Conservation (phyloP, 495 filamentous ascomycete genomes). For the Trichoderma asperelloides region DNA sequence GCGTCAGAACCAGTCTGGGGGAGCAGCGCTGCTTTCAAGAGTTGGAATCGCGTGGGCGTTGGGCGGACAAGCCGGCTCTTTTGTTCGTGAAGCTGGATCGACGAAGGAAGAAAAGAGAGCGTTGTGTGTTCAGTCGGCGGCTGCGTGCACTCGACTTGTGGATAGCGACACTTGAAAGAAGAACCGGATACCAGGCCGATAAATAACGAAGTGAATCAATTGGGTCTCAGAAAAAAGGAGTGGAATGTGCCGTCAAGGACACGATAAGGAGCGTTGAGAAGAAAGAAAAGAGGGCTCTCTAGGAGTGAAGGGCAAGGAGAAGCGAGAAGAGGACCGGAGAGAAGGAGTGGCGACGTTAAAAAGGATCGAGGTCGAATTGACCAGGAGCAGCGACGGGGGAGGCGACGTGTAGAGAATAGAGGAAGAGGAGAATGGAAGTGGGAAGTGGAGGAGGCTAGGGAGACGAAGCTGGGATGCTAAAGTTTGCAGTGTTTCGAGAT, state of each 20-base stretch:
- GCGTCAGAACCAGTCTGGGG: conserved; percentile 7
- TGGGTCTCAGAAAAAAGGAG: conserved; percentile 2
- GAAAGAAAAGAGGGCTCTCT: neutral
- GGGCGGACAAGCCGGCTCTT: neutral
- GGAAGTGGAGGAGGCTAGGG: conserved; percentile 2
- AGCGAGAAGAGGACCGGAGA: neutral
- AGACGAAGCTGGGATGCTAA: neutral
- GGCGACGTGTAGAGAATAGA: neutral
- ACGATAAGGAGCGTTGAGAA: neutral
- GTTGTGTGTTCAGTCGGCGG: neutral
- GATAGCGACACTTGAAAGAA: neutral
- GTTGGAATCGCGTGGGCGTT: neutral
- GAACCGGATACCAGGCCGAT: conserved; percentile 3
- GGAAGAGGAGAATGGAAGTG: neutral
- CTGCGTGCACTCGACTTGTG: neutral
- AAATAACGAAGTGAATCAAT: conserved; percentile 5
- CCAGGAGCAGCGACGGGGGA: neutral
- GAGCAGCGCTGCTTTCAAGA: neutral
- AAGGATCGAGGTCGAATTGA: neutral
- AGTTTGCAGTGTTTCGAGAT: conserved; percentile 7
- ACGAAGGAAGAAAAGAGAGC: neutral
- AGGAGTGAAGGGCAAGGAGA: conserved; percentile 7
- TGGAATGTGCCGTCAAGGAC: conserved; percentile 6
- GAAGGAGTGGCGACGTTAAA: conserved; percentile 6
- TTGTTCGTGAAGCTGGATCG: neutral